Conservation (phyloP, 345 rosid species). For the Citrus glauca region DNA sequence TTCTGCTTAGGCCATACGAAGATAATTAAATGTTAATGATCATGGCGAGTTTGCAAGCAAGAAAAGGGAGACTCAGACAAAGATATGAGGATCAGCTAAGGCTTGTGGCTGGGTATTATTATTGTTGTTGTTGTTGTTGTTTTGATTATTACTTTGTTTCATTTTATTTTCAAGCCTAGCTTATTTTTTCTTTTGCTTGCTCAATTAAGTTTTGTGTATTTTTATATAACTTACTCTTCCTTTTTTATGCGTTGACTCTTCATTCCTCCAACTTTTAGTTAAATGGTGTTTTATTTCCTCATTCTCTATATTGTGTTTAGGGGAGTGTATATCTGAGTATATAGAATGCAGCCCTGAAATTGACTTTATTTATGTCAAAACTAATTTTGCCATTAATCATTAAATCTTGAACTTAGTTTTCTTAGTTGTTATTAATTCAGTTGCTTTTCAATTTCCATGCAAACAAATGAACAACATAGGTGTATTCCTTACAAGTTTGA, state of each 20-base stretch:
- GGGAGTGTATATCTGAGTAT: too few relatives aligned
- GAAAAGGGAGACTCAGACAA: slow-evolving; percentile 47
- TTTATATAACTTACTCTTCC: too few relatives aligned
- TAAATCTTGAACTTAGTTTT: neutral
- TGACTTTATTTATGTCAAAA: neutral
- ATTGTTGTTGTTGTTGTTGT: neutral
- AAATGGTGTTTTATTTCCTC: too few relatives aligned
- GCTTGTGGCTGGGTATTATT: slow-evolving; percentile 46
- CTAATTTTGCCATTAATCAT: too few relatives aligned
- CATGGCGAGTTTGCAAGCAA: slow-evolving; percentile 32
- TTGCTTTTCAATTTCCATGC: neutral
- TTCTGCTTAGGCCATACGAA: neutral
- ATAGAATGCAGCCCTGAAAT: neutral
- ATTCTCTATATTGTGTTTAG: too few relatives aligned
- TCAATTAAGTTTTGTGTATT: too few relatives aligned
- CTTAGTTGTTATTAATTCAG: neutral
- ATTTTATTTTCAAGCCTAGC: too few relatives aligned
- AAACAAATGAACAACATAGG: slow-evolving; percentile 15
- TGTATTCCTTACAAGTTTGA: slow-evolving; percentile 44
- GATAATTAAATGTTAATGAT: neutral
- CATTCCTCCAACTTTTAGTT: neutral
- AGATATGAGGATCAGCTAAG: slow-evolving; percentile 45
- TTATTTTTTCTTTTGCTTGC: too few relatives aligned
- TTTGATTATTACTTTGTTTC: neutral
- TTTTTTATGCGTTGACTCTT: neutral